Evolutionary conservation across 192 early-diverging fungal genomes (phyloP).

Genomic region (Umbelopsis sp.): DNA sequence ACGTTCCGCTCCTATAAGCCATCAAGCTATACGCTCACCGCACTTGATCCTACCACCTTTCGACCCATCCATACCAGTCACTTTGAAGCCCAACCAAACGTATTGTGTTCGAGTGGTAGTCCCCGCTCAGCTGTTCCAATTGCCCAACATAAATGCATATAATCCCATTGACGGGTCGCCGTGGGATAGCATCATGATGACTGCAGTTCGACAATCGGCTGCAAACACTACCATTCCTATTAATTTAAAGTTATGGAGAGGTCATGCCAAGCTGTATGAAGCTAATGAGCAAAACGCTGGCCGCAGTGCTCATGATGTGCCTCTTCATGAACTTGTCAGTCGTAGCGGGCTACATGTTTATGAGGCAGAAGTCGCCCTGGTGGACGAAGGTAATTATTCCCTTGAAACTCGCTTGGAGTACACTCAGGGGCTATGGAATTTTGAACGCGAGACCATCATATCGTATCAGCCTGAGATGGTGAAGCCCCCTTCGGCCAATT

Average conservation of each 20-base stretch:
- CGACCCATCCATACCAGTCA: background rate
- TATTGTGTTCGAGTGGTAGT: slow-evolving; percentile 1
- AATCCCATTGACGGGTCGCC: slow-evolving; percentile 11
- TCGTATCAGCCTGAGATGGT: slow-evolving; percentile 36
- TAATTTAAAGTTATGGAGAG: background rate
- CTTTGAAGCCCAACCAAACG: background rate
- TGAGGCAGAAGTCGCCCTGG: slow-evolving; percentile 47
- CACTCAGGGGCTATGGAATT: slow-evolving; percentile 50
- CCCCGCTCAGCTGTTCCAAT: background rate
- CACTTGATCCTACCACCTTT: background rate
- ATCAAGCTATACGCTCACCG: background rate
- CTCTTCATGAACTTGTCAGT: slow-evolving; percentile 8
- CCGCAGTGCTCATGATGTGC: slow-evolving; percentile 3
- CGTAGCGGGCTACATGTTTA: slow-evolving; percentile 48
- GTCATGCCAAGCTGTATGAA: slow-evolving; percentile 1
- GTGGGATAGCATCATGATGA: slow-evolving; percentile 15
- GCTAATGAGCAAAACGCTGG: slow-evolving; percentile 7
- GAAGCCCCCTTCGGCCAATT: background rate
- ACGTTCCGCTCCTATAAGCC: background rate
- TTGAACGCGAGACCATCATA: slow-evolving; percentile 41
- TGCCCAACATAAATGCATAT: background rate
- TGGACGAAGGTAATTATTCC: slow-evolving; percentile 43
- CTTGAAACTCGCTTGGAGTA: slow-evolving; percentile 45
- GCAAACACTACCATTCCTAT: background rate
- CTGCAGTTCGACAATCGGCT: background rate